These are phyloP conservation scores for Pyrenophora tritici-repentis DNA, from an alignment of 2,329 filamentous ascomycete genomes.

Conservation along the genomic window DNA sequence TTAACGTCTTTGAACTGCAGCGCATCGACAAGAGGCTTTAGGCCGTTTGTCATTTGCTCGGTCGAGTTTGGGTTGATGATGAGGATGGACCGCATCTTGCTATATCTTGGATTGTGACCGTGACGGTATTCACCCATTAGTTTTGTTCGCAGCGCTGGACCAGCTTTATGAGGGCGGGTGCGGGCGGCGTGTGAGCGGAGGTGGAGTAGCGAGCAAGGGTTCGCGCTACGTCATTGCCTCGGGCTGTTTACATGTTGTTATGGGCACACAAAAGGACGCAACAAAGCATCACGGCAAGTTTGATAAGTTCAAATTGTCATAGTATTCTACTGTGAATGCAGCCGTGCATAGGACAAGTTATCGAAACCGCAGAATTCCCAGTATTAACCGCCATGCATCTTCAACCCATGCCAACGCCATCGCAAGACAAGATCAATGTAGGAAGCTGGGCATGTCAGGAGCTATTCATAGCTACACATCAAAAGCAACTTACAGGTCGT, in stretches of 20 bases:
- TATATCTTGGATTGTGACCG: conserved; percentile 24
- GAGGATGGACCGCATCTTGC: conserved; percentile 59
- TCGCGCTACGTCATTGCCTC: too few relatives aligned
- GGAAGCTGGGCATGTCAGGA: neutral
- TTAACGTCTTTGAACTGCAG: conserved; percentile 52
- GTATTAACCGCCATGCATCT: neutral
- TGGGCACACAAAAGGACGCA: neutral
- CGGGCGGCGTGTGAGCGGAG: conserved; percentile 15
- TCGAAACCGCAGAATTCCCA: neutral
- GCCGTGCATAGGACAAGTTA: neutral
- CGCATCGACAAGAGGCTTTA: conserved; percentile 57
- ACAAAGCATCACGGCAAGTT: neutral
- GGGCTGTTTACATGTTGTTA: neutral
- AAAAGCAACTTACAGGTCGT: conserved; percentile 28
- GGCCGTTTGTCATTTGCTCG: conserved; percentile 69
- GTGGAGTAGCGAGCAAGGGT: neutral
- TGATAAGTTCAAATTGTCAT: conserved; percentile 2
- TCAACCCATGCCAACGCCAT: conserved; percentile 19
- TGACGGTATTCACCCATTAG: conserved; percentile 36
- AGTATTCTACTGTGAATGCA: conserved; percentile 19
- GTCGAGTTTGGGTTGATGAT: conserved; percentile 83
- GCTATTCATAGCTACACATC: too few relatives aligned
- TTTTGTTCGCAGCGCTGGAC: neutral
- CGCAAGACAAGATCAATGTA: conserved; percentile 9
- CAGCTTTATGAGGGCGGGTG: neutral